phyloP scores from a whole-genome alignment of 176 grass and related monocot species.

The Puya raimondii region DNA sequence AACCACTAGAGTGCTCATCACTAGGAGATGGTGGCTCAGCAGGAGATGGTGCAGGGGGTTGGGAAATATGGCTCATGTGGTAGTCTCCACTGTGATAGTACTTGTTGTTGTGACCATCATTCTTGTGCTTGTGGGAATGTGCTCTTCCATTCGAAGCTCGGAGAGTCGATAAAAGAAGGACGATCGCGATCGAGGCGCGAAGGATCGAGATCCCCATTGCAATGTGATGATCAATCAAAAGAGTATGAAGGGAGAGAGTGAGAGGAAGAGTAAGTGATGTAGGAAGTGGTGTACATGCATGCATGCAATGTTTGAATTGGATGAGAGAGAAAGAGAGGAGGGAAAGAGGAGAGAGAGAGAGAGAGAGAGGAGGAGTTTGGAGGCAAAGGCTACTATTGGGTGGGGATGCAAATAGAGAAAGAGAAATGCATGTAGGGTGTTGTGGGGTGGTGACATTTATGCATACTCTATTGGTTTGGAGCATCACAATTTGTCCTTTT shows the following conservation, averaged over 20 bases:
- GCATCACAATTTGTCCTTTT: neutral
- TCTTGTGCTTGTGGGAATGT: conserved; percentile 39
- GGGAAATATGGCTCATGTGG: conserved; percentile 28
- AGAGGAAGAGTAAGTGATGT: neutral
- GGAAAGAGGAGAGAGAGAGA: neutral
- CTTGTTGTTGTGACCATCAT: conserved; percentile 3
- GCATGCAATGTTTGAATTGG: neutral
- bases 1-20: neutral
- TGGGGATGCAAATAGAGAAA: neutral
- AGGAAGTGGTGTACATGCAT: neutral
- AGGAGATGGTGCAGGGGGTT: conserved; percentile 27
- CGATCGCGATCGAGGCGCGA: conserved; percentile 7
- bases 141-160: conserved; percentile 19
- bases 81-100: neutral
- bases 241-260: neutral
- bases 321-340: neutral
- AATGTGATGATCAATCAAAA: neutral
- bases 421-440: neutral
- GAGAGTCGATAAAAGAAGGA: conserved; percentile 19
- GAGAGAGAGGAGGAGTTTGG: neutral
- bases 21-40: conserved; percentile 12
- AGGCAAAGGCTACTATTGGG: neutral
- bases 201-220: conserved; percentile 1
- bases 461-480: neutral
- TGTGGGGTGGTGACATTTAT: neutral